A percentile compares a stretch with the other conserved stretches of the same genome.
Evolutionary conservation across 352 stramenopile genomes (phyloP).

Genomic region (Hyaloperonospora brassicae): DNA sequence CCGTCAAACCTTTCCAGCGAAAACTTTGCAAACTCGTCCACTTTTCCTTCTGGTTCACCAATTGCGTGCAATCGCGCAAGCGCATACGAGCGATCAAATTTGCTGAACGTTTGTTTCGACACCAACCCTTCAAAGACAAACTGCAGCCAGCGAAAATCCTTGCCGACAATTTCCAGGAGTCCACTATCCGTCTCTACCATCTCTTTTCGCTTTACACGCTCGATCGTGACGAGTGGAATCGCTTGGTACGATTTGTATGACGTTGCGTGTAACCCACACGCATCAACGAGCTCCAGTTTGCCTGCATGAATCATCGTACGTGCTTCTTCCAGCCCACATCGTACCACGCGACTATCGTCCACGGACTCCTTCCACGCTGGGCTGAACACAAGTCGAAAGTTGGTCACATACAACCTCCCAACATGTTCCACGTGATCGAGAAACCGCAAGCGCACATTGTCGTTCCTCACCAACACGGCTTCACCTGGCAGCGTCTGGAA

Average conservation of each 20-base stretch:
- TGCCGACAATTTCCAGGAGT: constrained; percentile 63
- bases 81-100: constrained; percentile 59
- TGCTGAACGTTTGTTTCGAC: constrained; percentile 67
- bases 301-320: constrained; percentile 22
- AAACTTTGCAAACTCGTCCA: constrained; percentile 59
- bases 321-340: constrained; percentile 19
- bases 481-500: constrained; percentile 63
- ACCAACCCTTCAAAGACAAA: constrained; percentile 72
- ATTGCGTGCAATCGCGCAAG: constrained; percentile 58
- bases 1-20: constrained; percentile 46
- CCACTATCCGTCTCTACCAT: constrained; percentile 67
- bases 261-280: constrained; percentile 35
- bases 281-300: constrained; percentile 40
- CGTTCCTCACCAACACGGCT: constrained; percentile 49
- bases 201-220: constrained; percentile 69
- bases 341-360: constrained; percentile 7
- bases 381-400: constrained; percentile 75
- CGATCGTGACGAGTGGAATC: constrained; percentile 60
- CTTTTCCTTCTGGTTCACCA: constrained; percentile 35
- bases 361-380: constrained; percentile 18
- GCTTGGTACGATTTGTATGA: constrained; percentile 51
- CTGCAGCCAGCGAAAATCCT: constrained; percentile 74
- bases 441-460: constrained; percentile 53
- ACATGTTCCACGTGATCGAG: constrained; percentile 40
- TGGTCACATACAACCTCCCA: constrained; percentile 69